A percentile compares a stretch with the other conserved stretches of the same genome.
Conservation (phyloP, 1,284 basidiomycete species). For the Cutaneotrichosporon dermatis region DNA sequence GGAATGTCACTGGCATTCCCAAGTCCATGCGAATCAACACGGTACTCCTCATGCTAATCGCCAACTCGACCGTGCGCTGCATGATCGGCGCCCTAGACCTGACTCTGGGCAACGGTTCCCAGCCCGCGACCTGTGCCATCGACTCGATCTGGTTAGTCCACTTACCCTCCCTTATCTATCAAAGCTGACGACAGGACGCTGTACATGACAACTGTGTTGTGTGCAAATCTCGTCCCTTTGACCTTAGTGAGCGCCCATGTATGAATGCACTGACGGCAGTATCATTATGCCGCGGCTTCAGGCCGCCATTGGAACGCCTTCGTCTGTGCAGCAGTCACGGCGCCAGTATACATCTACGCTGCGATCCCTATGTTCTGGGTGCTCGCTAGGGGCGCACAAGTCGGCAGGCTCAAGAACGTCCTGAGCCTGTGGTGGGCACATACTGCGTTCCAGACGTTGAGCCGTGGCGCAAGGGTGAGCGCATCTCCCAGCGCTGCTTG, state of each 20-base stretch:
- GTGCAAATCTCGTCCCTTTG: neutral
- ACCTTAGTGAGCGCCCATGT: neutral
- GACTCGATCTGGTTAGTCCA: neutral
- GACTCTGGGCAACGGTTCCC: neutral
- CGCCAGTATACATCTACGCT: neutral
- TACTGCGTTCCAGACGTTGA: neutral
- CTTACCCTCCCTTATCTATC: too few relatives aligned
- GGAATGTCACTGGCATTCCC: neutral
- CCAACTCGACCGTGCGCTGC: neutral
- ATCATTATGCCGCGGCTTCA: neutral
- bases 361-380: neutral
- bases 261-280: neutral
- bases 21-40: neutral
- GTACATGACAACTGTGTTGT: neutral
- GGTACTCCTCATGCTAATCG: neutral
- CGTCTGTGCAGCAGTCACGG: neutral
- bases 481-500: neutral
- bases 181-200: neutral
- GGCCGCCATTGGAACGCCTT: neutral
- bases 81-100: neutral
- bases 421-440: slow-evolving; percentile 2
- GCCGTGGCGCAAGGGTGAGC: neutral
- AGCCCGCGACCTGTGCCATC: neutral
- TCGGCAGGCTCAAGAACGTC: neutral
- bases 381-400: neutral